Conservation (phyloP, 345 rosid genomes). For the Brassica carinata region DNA sequence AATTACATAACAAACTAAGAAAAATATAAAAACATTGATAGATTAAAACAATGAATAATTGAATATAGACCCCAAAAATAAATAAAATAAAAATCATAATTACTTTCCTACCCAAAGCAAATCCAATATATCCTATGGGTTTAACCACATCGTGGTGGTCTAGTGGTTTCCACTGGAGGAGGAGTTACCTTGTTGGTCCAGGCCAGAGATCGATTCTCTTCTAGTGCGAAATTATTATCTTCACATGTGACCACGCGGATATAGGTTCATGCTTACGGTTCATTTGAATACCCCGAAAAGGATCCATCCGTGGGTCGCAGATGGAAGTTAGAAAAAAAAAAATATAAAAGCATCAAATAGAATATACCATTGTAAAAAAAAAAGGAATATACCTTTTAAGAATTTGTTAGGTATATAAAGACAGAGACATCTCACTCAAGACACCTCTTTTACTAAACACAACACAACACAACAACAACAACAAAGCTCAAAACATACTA, state of each 20-base stretch:
- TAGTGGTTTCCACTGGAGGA: no score
- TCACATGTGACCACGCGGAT: no score
- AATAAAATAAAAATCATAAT: not conserved
- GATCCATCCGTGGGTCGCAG: not conserved
- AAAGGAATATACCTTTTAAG: not conserved
- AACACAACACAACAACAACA: not conserved
- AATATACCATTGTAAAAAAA: slow-evolving; percentile 17
- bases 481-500: not conserved
- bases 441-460: not conserved
- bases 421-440: not conserved
- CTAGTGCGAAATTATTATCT: no score
- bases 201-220: no score
- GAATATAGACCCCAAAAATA: not conserved
- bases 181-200: no score
- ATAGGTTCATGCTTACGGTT: not conserved
- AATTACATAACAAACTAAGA: not conserved
- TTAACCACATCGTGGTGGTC: not conserved
- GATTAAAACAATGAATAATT: no score
- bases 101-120: not conserved
- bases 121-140: not conserved
- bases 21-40: not conserved
- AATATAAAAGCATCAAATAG: slow-evolving; percentile 26
- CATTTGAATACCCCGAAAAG: not conserved
- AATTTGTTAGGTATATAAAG: slow-evolving; percentile 23
- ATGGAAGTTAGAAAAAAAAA: not conserved